These are phyloP conservation scores for Lactarius sanguifluus DNA, from an alignment of 768 basidiomycete genomes.

Conservation along the genomic window DNA sequence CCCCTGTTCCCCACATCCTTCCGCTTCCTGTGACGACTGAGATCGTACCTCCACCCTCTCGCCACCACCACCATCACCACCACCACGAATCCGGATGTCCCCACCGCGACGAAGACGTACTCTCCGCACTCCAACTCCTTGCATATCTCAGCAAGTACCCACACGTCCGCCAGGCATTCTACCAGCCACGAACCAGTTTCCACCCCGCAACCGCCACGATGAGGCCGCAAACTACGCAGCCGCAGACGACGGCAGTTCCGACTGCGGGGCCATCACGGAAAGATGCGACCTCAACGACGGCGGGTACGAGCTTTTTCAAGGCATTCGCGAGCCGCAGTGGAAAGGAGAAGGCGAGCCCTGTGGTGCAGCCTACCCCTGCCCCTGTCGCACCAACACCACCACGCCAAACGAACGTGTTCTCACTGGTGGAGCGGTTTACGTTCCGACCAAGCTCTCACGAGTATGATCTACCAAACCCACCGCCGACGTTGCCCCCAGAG, in stretches of 20 bases:
- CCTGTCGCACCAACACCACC: conserved; percentile 29
- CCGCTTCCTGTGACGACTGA: conserved; percentile 25
- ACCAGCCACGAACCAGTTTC: conserved; percentile 81
- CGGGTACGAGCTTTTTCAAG: conserved; percentile 41
- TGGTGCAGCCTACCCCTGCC: conserved; percentile 31
- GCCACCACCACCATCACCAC: conserved; percentile 38
- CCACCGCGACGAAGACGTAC: conserved; percentile 92
- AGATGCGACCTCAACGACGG: background rate
- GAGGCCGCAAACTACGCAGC: conserved; percentile 27
- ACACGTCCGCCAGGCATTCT: conserved; percentile 94
- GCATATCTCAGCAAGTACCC: conserved; percentile 98
- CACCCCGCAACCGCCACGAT: conserved; percentile 63
- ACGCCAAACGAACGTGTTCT: conserved; percentile 89
- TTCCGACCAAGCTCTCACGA: conserved; percentile 88
- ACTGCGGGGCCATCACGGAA: conserved; percentile 26
- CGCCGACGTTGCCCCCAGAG: conserved; percentile 74
- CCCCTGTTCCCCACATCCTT: conserved; percentile 25
- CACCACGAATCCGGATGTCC: conserved; percentile 51
- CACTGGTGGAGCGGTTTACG: conserved; percentile 94
- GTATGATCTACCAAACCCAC: conserved; percentile 64
- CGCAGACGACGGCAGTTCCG: conserved; percentile 15
- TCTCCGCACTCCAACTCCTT: conserved; percentile 86
- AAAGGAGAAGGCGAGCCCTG: conserved; percentile 42
- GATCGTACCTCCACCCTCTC: conserved; percentile 27
- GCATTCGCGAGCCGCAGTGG: conserved; percentile 51